These are phyloP conservation scores for Chamaenerion angustifolium DNA, from an alignment of 345 rosid species.

Conservation along the genomic window DNA sequence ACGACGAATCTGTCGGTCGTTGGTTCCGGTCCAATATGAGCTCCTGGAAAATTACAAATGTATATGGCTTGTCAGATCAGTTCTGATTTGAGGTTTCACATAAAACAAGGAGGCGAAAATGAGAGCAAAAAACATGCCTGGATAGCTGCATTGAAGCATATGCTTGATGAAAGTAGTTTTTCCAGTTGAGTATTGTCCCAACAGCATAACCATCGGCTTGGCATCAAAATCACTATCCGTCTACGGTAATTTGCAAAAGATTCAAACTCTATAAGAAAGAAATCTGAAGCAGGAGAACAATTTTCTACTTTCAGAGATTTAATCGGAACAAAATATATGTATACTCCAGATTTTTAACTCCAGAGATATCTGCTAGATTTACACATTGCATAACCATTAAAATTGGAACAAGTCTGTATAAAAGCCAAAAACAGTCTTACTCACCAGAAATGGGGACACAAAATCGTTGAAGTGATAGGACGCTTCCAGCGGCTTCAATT, in stretches of 20 bases:
- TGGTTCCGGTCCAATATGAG: constrained; percentile 97
- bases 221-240: constrained; percentile 87
- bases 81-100: neutral
- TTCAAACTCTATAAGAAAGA: too few species aligned
- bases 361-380: too few species aligned
- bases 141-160: constrained; percentile 68
- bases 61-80: neutral
- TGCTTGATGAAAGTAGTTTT: constrained; percentile 96
- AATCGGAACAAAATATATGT: too few species aligned
- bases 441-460: constrained; percentile 79
- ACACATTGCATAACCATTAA: too few species aligned
- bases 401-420: neutral
- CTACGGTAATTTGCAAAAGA: constrained; percentile 21
- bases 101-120: neutral
- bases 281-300: too few species aligned
- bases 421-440: constrained; percentile 11
- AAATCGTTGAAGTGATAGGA: constrained; percentile 82
- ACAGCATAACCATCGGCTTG: constrained; percentile 93
- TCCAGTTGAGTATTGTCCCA: constrained; percentile 98
- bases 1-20: constrained; percentile 97
- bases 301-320: too few species aligned
- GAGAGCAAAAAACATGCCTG: constrained; percentile 33
- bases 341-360: too few species aligned
- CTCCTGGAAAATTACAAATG: constrained; percentile 40
- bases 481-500: constrained; percentile 81